Conservation (phyloP, 179 eudicot species). For the Patellifolia procumbens region DNA sequence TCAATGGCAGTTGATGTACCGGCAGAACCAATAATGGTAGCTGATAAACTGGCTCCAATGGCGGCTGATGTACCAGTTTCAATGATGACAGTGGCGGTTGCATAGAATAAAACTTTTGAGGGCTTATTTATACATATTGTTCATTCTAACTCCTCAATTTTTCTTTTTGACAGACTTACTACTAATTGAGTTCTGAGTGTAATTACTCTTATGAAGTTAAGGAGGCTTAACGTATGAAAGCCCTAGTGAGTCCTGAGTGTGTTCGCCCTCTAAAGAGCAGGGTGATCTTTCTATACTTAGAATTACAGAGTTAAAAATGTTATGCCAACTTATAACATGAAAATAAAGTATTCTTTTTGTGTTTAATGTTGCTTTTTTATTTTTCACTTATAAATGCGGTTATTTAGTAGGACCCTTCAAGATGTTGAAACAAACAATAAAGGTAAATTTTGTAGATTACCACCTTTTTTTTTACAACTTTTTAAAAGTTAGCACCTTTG, state of each 20-base stretch:
- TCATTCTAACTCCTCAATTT: constrained; percentile 17
- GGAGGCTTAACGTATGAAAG: constrained; percentile 7
- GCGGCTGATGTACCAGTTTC: constrained; percentile 19
- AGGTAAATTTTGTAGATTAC: no score
- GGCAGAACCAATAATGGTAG: constrained; percentile 17
- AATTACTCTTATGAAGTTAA: constrained; percentile 9
- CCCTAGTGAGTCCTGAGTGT: neutral
- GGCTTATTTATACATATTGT: constrained; percentile 25
- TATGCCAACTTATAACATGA: constrained; percentile 7
- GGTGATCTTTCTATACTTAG: constrained; percentile 15
- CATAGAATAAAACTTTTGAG: constrained; percentile 11
- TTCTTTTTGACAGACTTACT: neutral
- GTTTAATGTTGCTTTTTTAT: neutral
- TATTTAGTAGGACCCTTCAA: neutral
- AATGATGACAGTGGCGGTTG: constrained; percentile 32
- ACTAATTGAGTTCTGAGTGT: neutral
- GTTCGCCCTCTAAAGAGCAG: constrained; percentile 20
- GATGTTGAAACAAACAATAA: no score
- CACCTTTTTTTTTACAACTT: no score
- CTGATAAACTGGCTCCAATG: constrained; percentile 12
- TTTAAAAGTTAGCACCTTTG: no score
- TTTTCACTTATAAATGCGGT: no score
- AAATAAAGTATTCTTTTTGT: neutral
- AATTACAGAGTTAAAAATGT: constrained; percentile 10
- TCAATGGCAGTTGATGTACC: constrained; percentile 7